phyloP scores from a whole-genome alignment of 129 eudicot species.

The Dittrichia graveolens region DNA sequence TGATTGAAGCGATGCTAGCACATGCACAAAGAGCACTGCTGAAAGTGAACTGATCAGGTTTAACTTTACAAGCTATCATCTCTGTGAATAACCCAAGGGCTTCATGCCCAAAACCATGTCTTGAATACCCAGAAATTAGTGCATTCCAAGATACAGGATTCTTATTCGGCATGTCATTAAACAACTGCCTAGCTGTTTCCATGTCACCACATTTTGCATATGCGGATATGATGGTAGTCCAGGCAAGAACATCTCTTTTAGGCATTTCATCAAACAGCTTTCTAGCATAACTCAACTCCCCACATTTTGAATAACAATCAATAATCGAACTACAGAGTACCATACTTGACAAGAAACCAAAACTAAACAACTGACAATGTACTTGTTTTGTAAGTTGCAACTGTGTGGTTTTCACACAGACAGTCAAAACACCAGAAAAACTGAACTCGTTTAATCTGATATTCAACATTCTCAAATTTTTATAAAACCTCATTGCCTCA shows the following conservation, averaged over 20 bases:
- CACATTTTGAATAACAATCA: constrained; percentile 71
- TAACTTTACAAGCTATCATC: constrained; percentile 46
- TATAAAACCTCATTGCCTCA: constrained; percentile 57
- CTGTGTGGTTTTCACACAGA: constrained; percentile 54
- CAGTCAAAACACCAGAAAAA: constrained; percentile 63
- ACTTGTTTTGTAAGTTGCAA: constrained; percentile 51
- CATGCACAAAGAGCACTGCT: constrained; percentile 69
- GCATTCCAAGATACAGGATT: constrained; percentile 76
- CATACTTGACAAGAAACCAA: constrained; percentile 53
- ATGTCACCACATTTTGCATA: constrained; percentile 61
- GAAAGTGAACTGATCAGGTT: constrained; percentile 75
- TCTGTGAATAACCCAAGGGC: constrained; percentile 56
- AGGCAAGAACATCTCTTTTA: constrained; percentile 56
- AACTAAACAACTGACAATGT: constrained; percentile 56
- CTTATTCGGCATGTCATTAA: constrained; percentile 58
- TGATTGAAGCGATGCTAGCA: constrained; percentile 50
- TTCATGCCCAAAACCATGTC: constrained; percentile 45
- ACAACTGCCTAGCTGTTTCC: constrained; percentile 51
- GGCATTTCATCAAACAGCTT: constrained; percentile 69
- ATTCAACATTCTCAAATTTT: constrained; percentile 44
- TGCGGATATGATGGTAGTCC: constrained; percentile 76
- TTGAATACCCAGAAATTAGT: constrained; percentile 71
- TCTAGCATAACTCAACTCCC: constrained; percentile 56
- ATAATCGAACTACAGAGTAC: constrained; percentile 66
- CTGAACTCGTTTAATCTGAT: constrained; percentile 60